Evolutionary conservation across 1,284 basidiomycete genomes (phyloP), one percentile per base, ranked within the genome.

Genomic region (Apiotrichum gracile): DNA sequence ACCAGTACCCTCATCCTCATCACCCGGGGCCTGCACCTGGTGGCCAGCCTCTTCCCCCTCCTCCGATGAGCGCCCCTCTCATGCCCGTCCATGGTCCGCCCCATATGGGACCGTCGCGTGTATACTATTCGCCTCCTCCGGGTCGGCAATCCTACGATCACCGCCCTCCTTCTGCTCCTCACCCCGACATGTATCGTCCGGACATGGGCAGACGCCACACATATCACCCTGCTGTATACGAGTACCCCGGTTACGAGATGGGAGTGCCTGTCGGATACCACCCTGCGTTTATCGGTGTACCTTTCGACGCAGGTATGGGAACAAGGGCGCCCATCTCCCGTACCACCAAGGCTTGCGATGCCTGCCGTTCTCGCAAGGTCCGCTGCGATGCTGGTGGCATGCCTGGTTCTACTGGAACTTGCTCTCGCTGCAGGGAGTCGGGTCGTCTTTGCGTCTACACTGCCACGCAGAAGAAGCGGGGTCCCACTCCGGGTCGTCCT

Each of bases 291-390:
- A 27, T 49, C 3, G 39, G 38, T 13, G 14, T 49, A 16, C 47
- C 47, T 3, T 49, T 41, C 25, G 47, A 49, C 29, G 21, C 35
- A 12, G 37, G 35, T 13, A 56, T 62, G 25, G 66, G 65, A 2
- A 56, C 65, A 13, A 57, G 72, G 26, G 65, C 66, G 2, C 72
- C 72, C 3, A 74, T 74, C 27, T 70, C 68, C 17, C 58, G 72
- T 6, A 72, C 68, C 0, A 72, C 70, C 19, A 72, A 72, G 49
- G 72, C 72, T 2, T 74, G 72, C 54, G 71, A 74, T 47, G 64
- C 68, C 2, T 74, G 72, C 50, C 54, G 72, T n/a, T 59, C 60
- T 33, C 53, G 72, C 16, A 74, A 74, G 51, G 72, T 74, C 1
- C 55, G 72, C 19, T 74, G 72, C 44, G 69, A 72, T 53, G 69